Conservation (phyloP, 306 rosid species). For the Canavalia gladiata region DNA sequence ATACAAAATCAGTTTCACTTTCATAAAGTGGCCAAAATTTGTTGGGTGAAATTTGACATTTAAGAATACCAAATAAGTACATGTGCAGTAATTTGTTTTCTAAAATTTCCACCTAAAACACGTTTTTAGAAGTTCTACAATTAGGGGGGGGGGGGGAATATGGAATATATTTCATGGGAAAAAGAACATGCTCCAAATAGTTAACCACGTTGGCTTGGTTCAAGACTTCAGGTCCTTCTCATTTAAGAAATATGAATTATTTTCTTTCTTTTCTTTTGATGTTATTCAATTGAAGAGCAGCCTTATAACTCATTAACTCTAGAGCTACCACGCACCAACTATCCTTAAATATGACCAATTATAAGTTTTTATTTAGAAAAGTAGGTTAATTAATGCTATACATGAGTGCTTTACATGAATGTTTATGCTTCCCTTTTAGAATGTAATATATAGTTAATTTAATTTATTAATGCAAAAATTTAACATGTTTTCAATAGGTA, state of each 20-base stretch:
- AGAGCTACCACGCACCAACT: conserved; percentile 11
- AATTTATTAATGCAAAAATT: too few relatives aligned
- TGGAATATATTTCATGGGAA: too few relatives aligned
- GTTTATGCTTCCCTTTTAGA: background rate
- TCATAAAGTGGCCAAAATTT: background rate
- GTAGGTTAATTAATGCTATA: background rate
- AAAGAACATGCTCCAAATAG: background rate
- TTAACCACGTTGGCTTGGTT: too few relatives aligned
- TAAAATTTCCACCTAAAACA: background rate
- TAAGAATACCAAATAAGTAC: background rate
- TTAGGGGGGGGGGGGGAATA: too few relatives aligned
- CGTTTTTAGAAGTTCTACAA: background rate
- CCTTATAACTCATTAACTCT: background rate
- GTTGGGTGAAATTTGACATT: too few relatives aligned
- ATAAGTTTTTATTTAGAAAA: background rate
- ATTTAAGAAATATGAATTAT: background rate
- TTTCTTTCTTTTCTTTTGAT: background rate
- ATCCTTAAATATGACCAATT: background rate
- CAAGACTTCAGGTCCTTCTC: background rate
- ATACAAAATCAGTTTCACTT: background rate
- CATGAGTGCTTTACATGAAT: background rate
- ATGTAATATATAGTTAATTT: background rate
- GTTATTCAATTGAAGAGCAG: background rate
- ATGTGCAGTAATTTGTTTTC: background rate
- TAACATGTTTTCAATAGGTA: too few relatives aligned